phyloP scores from a whole-genome alignment of 768 basidiomycete genomes.

The Termitomyces sp. region DNA sequence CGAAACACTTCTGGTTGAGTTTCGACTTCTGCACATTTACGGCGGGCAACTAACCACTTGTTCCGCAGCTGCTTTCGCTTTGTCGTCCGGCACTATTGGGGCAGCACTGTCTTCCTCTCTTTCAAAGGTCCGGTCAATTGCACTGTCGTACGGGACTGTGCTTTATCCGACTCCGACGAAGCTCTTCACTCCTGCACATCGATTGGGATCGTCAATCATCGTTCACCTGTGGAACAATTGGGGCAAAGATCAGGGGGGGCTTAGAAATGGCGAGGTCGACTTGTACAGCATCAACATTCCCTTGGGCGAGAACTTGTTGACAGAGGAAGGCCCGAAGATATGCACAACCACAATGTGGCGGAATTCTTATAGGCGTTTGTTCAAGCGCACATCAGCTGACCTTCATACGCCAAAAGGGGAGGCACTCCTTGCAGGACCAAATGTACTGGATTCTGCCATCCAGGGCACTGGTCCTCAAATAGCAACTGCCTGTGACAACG shows the following conservation, averaged over 20 bases:
- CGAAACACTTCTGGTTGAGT: constrained; percentile 75
- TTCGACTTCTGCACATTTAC: not conserved
- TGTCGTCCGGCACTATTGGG: constrained; percentile 92
- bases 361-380: constrained; percentile 79
- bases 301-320: constrained; percentile 61
- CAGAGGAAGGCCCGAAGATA: constrained; percentile 58
- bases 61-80: constrained; percentile 68
- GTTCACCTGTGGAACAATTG: constrained; percentile 78
- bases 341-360: constrained; percentile 85
- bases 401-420: constrained; percentile 17
- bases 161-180: constrained; percentile 58
- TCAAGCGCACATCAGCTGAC: constrained; percentile 44
- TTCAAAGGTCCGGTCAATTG: constrained; percentile 71
- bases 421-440: constrained; percentile 36
- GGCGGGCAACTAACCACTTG: constrained; percentile 9
- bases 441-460: constrained; percentile 25
- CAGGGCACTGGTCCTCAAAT: not conserved
- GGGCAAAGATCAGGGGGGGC: constrained; percentile 64
- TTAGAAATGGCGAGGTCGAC: constrained; percentile 65
- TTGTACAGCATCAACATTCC: constrained; percentile 89
- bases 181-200: constrained; percentile 70
- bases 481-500: constrained; percentile 15
- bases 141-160: constrained; percentile 85
- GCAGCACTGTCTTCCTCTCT: constrained; percentile 82
- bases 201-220: constrained; percentile 63